Base-by-base conservation (phyloP, 2,329 filamentous ascomycete species). In the Botryosphaeria dothidea region DNA sequence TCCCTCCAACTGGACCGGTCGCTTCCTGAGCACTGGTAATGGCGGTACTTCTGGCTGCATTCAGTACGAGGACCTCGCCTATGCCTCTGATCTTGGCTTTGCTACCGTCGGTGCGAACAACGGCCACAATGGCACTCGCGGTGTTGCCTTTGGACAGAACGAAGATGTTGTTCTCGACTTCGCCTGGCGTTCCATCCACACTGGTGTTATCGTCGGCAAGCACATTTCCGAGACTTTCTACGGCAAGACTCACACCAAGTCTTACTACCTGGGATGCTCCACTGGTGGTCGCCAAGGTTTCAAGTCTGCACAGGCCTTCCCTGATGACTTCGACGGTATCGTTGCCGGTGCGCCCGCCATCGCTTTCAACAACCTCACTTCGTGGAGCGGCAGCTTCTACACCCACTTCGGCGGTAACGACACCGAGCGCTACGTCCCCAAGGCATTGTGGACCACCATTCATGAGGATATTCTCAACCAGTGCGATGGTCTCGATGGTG, bases 401-500 rank as follows among this genome's bases (percentile, higher is more conserved):
- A 72, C 71, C 7, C 70, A 74, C 38, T 73, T 72, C 11, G 71
- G 73, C 1, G 38, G 68, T 0, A 45, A 66, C 17, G 69, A 66
- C n/a, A 78, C 80, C 41, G 71, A 68, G 64, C 80, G 69, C 4
- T 83, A 81, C 67, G 73, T 83, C 27, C 75, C 77, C 0, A 19
- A 67, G 36, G 66, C 71, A 15, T 66, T 79, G 34, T 84, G 81
- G 82, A 68, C 72, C 13, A 70, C 74, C 0, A 80, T 83, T 19
- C 78, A 82, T 64, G 66, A 73, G 17, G 78, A 80, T 54, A 74
- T 83, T 38, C 67, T 85, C 34, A 73, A 75, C 13, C 82, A 31
- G 69, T 86, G 84, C 69, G 83, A 85, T 67, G 69, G 69, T 3
- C 72, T 83, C 6, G 84, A 85, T 67, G 81, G 81, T 19, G 78